These are phyloP conservation scores for Kentomonas sorsogonicus DNA, from an alignment of 208 protist species.

Conservation along the genomic window DNA sequence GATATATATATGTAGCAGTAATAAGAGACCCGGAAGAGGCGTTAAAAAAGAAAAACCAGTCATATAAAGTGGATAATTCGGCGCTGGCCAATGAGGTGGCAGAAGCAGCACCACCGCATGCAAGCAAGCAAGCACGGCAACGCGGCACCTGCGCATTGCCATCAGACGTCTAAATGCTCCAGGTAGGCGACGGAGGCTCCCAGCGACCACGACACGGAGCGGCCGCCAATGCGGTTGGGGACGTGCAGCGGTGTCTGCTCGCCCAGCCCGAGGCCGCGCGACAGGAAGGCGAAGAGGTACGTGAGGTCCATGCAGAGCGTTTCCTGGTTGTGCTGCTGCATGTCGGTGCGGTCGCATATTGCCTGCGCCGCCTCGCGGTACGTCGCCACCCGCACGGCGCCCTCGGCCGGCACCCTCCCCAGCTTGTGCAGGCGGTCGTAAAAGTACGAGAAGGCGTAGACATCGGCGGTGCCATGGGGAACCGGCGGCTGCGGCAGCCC, in stretches of 20 bases:
- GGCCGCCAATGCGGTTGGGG: slow-evolving; percentile 48
- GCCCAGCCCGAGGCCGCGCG: slow-evolving; percentile 37
- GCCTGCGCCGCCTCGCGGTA: slow-evolving; percentile 1
- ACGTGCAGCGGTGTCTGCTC: slow-evolving; percentile 35
- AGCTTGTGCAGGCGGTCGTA: slow-evolving; percentile 39
- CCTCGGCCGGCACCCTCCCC: neutral
- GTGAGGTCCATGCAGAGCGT: slow-evolving; percentile 66
- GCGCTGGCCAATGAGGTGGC: too few species aligned
- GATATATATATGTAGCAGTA: too few species aligned
- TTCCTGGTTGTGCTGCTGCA: neutral
- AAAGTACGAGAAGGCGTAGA: slow-evolving; percentile 76
- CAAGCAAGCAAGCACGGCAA: neutral
- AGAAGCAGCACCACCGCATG: too few species aligned
- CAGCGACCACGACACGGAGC: slow-evolving; percentile 72
- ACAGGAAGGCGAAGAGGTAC: slow-evolving; percentile 71
- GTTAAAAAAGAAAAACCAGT: too few species aligned
- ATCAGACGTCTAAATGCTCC: neutral
- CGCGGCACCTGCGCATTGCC: neutral
- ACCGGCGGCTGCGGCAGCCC: slow-evolving; percentile 53
- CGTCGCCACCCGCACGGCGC: neutral
- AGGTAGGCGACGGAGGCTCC: slow-evolving; percentile 51
- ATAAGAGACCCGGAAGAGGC: too few species aligned
- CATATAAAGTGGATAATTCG: too few species aligned
- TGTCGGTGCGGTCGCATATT: neutral
- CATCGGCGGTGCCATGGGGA: neutral